These are phyloP conservation scores for Eucalyptus leucophloia DNA, from an alignment of 345 rosid species.

Conservation along the genomic window DNA sequence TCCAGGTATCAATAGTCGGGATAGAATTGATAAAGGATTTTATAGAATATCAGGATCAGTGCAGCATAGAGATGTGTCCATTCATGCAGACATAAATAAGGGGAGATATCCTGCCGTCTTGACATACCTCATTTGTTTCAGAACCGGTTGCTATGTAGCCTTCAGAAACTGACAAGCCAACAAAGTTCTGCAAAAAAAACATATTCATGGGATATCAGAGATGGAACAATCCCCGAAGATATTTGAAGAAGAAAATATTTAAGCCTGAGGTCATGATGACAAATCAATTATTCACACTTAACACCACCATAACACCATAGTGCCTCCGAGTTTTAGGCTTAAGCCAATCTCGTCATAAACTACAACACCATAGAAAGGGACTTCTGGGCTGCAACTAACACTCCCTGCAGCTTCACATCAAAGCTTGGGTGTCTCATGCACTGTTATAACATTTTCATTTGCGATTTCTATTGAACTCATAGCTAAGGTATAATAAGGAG, in stretches of 20 bases:
- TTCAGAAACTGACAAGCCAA: constrained; percentile 86
- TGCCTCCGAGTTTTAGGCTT: background rate
- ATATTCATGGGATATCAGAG: background rate
- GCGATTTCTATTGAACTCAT: background rate
- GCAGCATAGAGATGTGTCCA: background rate
- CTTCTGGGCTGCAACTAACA: background rate
- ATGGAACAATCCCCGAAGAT: background rate
- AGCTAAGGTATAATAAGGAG: background rate
- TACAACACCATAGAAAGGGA: background rate
- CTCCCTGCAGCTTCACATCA: background rate
- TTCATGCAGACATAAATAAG: background rate
- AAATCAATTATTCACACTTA: background rate
- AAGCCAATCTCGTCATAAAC: background rate
- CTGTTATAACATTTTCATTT: background rate
- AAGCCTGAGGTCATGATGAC: background rate
- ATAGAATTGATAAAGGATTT: background rate
- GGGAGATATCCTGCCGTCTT: background rate
- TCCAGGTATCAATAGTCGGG: background rate
- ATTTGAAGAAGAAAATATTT: background rate
- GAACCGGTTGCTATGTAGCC: constrained; percentile 99
- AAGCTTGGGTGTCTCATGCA: background rate
- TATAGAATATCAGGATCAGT: background rate
- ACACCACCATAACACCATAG: background rate
- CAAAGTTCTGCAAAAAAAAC: constrained; percentile 64
- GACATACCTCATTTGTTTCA: constrained; percentile 89